These are phyloP conservation scores for Ormosia semicastrata DNA, from an alignment of 306 rosid species.

Conservation along the genomic window DNA sequence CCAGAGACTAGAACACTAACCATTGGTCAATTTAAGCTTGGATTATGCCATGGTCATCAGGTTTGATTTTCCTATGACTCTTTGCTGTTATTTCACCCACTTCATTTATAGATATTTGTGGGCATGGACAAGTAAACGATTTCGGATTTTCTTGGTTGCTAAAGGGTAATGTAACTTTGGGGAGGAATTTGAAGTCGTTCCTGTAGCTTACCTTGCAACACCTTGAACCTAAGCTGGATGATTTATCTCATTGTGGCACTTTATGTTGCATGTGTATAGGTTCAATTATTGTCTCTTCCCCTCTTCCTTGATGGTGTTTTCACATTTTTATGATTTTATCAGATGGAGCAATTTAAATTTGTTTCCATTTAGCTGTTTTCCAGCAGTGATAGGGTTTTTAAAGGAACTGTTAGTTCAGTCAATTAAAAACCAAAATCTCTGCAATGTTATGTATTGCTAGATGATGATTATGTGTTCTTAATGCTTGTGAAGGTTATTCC, in stretches of 20 bases:
- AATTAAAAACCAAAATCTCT: background rate
- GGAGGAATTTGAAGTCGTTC: background rate
- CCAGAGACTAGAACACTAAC: slow-evolving; percentile 97
- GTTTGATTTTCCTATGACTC: slow-evolving; percentile 40
- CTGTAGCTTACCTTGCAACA: background rate
- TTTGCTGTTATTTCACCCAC: background rate
- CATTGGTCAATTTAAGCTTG: slow-evolving; percentile 96
- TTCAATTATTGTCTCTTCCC: background rate
- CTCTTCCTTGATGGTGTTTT: background rate
- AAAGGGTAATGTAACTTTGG: background rate
- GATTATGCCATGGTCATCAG: slow-evolving; percentile 99
- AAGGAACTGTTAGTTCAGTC: background rate
- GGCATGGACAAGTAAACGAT: background rate
- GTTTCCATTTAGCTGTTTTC: background rate
- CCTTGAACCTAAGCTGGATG: background rate
- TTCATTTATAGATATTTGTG: background rate
- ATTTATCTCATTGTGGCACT: background rate
- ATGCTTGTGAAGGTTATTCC: slow-evolving; percentile 79
- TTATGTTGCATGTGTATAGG: background rate
- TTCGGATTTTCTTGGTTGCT: background rate
- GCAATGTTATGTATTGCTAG: background rate
- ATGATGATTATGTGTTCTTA: background rate
- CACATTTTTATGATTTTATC: background rate
- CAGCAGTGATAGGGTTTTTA: background rate
- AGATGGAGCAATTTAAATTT: background rate